Base-by-base conservation (phyloP, 2,329 filamentous ascomycete genomes). In the Arthrobotrys sinensis region DNA sequence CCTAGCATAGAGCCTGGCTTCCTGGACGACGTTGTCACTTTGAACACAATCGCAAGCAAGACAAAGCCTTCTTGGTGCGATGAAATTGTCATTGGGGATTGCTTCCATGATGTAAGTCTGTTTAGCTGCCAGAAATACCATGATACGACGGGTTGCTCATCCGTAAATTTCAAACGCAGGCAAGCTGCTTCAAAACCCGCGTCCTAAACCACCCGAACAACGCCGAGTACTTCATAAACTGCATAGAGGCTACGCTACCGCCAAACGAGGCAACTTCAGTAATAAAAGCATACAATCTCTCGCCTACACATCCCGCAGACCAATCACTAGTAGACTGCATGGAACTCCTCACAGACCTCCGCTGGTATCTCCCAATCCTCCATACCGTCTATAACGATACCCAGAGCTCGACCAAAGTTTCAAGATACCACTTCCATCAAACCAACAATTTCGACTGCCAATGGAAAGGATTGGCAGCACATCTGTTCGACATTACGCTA, bases 401-500 rank as follows among this genome's bases (percentile, higher is more conserved):
- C 3, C 6, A 67, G 36, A 19, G 24, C 24, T 14, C 24, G 3
- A 50, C 57, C 7, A 70, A 50, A 19, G 40, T 77, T n/a, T 70
- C 72, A 21, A 64, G 72, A 53, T 77, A 77, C 14, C 72, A 77
- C 28, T 77, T 77, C 32, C 72, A 77, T 19, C 72, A 77, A 36
- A 14, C 48, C 3, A 65, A 60, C 43, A 60, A 60, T 10, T 77
- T 77, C n/a, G 50, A 70, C 16, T 70, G 55, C n/a, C 72, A 77
- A 45, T 77, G 72, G 72, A 57, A 77, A 43, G 72, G 72, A 34
- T 45, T 77, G 10, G 72, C 57, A 6, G 55, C 72, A 2, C 72
- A 77, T 45, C 57, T 77, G n/a, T 77, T 70, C 16, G 72, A 77
- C 16, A 77, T 77, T 45, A 77, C 72, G 3, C 28, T 77, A n/a